Evolutionary conservation across 345 rosid species (phyloP).

Genomic region (Gossypium longicalyx): DNA sequence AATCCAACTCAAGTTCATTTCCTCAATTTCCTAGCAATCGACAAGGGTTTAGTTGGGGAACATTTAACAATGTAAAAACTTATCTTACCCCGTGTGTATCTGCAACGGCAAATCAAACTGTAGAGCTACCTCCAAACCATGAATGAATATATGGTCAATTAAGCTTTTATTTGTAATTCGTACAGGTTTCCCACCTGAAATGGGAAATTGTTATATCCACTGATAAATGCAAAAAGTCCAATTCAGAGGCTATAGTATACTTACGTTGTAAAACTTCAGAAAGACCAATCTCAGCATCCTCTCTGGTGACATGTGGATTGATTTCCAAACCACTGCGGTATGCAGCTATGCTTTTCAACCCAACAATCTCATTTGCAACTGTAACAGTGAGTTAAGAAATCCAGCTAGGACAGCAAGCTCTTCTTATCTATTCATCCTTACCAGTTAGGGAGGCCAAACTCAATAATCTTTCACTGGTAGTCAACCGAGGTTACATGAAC

Average conservation of each 20-base stretch:
- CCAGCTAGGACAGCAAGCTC: constrained; percentile 16
- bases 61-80: constrained; percentile 16
- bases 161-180: constrained; percentile 65
- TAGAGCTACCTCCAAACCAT: constrained; percentile 58
- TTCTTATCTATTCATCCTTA: not conserved
- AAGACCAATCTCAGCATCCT: constrained; percentile 78
- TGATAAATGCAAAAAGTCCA: constrained; percentile 5
- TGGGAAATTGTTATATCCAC: constrained; percentile 16
- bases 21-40: constrained; percentile 4
- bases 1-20: constrained; percentile 11
- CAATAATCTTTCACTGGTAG: not conserved
- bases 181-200: constrained; percentile 68
- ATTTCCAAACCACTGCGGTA: constrained; percentile 87
- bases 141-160: constrained; percentile 64
- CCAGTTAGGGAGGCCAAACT: not conserved
- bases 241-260: constrained; percentile 16
- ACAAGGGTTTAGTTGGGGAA: constrained; percentile 2
- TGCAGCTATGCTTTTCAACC: constrained; percentile 84
- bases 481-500: not conserved
- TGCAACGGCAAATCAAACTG: constrained; percentile 75
- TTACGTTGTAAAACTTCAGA: constrained; percentile 50
- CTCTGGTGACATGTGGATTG: constrained; percentile 45
- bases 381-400: constrained; percentile 49
- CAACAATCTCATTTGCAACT: constrained; percentile 53
- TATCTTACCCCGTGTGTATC: constrained; percentile 90